Conservation (phyloP, 805 yeast genomes). For the Candida peoriensis region DNA sequence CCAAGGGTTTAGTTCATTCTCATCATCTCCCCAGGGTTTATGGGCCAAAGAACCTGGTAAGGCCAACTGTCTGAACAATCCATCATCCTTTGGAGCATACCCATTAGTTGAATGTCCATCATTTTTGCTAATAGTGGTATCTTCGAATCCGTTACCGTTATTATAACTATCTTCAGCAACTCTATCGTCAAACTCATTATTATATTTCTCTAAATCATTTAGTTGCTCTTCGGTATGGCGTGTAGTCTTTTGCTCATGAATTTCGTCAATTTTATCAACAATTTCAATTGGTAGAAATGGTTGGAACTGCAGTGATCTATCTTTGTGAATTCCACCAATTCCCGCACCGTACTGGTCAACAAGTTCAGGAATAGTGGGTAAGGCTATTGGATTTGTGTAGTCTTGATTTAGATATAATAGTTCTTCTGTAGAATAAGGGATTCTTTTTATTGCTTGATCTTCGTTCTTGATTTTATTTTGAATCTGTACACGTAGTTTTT, state of each 20-base stretch:
- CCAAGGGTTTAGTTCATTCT: slow-evolving; percentile 62
- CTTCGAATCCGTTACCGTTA: slow-evolving; percentile 5
- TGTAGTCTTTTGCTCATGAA: slow-evolving; percentile 40
- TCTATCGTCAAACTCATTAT: slow-evolving; percentile 13
- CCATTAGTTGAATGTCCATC: no score
- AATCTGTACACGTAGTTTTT: slow-evolving; percentile 19
- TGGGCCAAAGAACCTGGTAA: slow-evolving; percentile 47
- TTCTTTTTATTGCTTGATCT: slow-evolving; percentile 8
- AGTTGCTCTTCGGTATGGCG: slow-evolving; percentile 20
- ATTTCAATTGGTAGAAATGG: slow-evolving; percentile 70
- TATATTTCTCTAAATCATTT: slow-evolving; percentile 12
- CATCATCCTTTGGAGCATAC: slow-evolving; percentile 48
- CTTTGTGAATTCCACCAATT: slow-evolving; percentile 51
- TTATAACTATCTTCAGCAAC: slow-evolving; percentile 9
- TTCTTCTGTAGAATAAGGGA: slow-evolving; percentile 19
- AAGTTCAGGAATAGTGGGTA: slow-evolving; percentile 74
- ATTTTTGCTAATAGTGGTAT: slow-evolving; percentile 1
- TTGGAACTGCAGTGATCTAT: slow-evolving; percentile 52
- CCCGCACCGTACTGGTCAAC: slow-evolving; percentile 76
- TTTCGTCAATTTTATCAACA: slow-evolving; percentile 67
- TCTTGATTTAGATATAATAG: slow-evolving; percentile 40
- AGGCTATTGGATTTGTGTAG: slow-evolving; percentile 38
- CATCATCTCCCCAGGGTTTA: slow-evolving; percentile 49
- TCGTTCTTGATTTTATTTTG: slow-evolving; percentile 10
- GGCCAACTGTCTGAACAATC: slow-evolving; percentile 42